Conservation (phyloP, 495 filamentous ascomycete genomes). For the Talaromyces adpressus region DNA sequence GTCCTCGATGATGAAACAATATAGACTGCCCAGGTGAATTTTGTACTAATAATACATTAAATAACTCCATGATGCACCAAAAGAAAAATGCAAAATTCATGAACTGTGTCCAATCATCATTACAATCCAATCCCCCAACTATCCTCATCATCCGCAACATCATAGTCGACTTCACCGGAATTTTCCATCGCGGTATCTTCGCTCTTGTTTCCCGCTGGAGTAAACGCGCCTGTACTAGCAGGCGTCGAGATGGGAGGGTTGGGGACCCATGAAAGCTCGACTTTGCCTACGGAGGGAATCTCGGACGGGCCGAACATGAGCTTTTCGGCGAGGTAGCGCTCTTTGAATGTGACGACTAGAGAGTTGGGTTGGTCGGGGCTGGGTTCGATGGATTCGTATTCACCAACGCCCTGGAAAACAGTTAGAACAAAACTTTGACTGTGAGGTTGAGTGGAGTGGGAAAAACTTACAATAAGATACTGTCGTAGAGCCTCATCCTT, state of each 20-base stretch:
- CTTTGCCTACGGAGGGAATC: conserved; percentile 67
- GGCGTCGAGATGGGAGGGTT: conserved; percentile 27
- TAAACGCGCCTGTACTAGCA: conserved; percentile 14
- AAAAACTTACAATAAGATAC: conserved; percentile 69
- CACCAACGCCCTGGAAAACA: conserved; percentile 61
- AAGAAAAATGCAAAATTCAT: not conserved
- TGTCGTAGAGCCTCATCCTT: conserved; percentile 81
- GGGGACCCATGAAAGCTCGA: conserved; percentile 69
- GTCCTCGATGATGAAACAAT: not conserved
- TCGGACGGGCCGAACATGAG: conserved; percentile 62
- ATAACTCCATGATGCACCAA: not conserved
- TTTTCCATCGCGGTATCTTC: conserved; percentile 35
- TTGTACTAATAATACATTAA: not conserved
- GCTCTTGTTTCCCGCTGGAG: conserved; percentile 21
- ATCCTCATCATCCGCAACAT: conserved; percentile 47
- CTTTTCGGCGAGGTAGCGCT: conserved; percentile 83
- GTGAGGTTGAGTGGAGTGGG: not conserved
- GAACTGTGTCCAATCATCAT: not conserved
- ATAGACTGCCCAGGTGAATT: not conserved
- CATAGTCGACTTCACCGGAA: conserved; percentile 39
- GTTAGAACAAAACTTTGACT: conserved; percentile 2
- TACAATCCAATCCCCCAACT: conserved; percentile 24
- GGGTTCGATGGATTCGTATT: conserved; percentile 69
- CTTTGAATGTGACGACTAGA: conserved; percentile 73
- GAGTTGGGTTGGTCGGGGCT: conserved; percentile 50